Evolutionary conservation across 2,329 filamentous ascomycete genomes (phyloP), one percentile per base, ranked within the genome.

Genomic region (Cladosporium sphaerospermum): DNA sequence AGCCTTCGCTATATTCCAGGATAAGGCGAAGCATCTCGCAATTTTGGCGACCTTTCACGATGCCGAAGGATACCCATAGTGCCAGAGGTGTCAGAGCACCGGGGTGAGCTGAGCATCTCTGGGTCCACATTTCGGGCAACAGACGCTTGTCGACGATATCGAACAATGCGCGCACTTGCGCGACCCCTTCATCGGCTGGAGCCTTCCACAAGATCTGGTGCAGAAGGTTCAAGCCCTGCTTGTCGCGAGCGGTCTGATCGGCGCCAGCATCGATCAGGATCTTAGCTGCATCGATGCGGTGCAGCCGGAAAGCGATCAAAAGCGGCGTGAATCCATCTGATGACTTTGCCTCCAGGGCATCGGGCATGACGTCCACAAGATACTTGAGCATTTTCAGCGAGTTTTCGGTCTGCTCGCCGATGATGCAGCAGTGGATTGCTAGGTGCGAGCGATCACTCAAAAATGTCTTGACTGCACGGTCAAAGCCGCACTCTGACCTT

Each of bases 241-340:
- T 70, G 62, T 88, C 84, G 19, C 63, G 62, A 14, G 46, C 47
- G 1, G 81, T 80, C 63, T 88, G 84, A 62, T 93, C 82, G 2
- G 87, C 86, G 3, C 86, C 87, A 23, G 79, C 80, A 1, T 77
- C 72, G 47, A 92, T 75, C 34, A 95, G 75, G 0, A 81, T 72
- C 61, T 81, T 79, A 13, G 79, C 78, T 16, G 79, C 77, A 1
- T 81, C 71, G 13, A 76, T 60, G 16, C 78, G 77, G 9, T 79
- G 77, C 3, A 80, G 69, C 2, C 74, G 69, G 56, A 83, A 85
- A 1, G 88, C 87, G 9, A 88, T 66, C 53, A 83, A 77, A 1
- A 95, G 74, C 1, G 89, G 88, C 0, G 87, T 91, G 47, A 78
- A 72, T 0, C 81, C 81, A 7, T 72, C 63, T 3, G 43, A 52